A percentile compares a stretch with the other conserved stretches of the same genome.
These are phyloP conservation scores for Coprinopsis sp. DNA, from an alignment of 768 basidiomycete genomes.

Conservation along the genomic window DNA sequence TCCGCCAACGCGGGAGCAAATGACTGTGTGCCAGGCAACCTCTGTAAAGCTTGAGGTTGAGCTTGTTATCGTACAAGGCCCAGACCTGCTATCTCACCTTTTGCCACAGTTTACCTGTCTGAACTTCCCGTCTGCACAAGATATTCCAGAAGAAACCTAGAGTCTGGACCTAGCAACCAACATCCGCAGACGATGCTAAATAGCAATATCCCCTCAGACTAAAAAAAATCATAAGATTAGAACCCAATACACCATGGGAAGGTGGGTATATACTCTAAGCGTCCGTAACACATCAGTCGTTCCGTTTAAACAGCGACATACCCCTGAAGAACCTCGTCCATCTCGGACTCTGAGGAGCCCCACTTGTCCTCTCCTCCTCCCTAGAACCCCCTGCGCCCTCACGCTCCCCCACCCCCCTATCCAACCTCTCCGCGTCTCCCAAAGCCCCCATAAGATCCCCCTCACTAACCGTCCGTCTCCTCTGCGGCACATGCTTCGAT, in stretches of 20 bases:
- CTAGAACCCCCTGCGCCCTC: constrained; percentile 5
- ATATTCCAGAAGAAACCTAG: too few relatives aligned
- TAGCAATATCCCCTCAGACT: too few relatives aligned
- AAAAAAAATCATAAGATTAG: constrained; percentile 7
- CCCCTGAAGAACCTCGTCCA: constrained; percentile 24
- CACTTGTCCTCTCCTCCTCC: constrained; percentile 2
- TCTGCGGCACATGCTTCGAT: constrained; percentile 32
- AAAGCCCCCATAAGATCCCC: constrained; percentile 30
- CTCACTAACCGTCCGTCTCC: constrained; percentile 52
- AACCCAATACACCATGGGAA: too few relatives aligned
- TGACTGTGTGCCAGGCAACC: too few relatives aligned
- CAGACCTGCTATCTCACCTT: too few relatives aligned
- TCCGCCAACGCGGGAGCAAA: too few relatives aligned
- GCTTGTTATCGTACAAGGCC: too few relatives aligned
- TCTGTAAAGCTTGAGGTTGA: too few relatives aligned
- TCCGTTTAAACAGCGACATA: constrained; percentile 12
- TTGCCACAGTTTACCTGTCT: too few relatives aligned
- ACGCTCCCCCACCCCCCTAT: neutral
- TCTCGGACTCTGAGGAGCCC: neutral
- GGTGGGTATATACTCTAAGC: neutral
- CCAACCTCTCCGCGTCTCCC: neutral
- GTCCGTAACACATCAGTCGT: constrained; percentile 3
- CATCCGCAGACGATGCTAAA: too few relatives aligned
- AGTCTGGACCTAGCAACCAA: too few relatives aligned
- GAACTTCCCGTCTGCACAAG: too few relatives aligned